A percentile compares a stretch with the other conserved stretches of the same genome.
phyloP scores from a whole-genome alignment of 2,329 filamentous ascomycete genomes.

The Claviceps sp. region DNA sequence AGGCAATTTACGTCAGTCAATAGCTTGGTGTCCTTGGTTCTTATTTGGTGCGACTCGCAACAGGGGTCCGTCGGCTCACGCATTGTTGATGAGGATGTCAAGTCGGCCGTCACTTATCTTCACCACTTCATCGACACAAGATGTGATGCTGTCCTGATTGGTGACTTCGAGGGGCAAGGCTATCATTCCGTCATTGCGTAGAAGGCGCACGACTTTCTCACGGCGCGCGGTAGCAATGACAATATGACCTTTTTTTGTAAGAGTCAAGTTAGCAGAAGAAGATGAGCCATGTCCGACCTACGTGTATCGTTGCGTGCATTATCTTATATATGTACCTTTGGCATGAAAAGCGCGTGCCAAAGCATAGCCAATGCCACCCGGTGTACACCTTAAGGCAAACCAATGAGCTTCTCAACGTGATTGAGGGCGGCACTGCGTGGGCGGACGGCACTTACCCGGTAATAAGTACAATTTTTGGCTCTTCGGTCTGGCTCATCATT shows the following conservation, averaged over 20 bases:
- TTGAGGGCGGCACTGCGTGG: background rate
- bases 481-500: background rate
- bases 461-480: background rate
- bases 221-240: background rate
- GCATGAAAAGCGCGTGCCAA: background rate
- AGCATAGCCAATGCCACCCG: background rate
- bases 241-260: background rate
- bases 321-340: background rate
- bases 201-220: background rate
- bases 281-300: background rate
- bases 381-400: background rate
- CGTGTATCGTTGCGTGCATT: background rate
- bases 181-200: background rate
- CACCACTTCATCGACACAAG: background rate
- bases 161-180: background rate
- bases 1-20: background rate
- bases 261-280: background rate
- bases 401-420: background rate
- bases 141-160: background rate
- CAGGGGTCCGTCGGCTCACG: background rate
- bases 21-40: background rate
- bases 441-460: background rate
- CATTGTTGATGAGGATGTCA: slow-evolving; percentile 1
- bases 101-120: background rate
- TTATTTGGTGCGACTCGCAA: background rate